Evolutionary conservation across 768 basidiomycete genomes (phyloP), one percentile per base, ranked within the genome.

Genomic region (Pholiota conissans): DNA sequence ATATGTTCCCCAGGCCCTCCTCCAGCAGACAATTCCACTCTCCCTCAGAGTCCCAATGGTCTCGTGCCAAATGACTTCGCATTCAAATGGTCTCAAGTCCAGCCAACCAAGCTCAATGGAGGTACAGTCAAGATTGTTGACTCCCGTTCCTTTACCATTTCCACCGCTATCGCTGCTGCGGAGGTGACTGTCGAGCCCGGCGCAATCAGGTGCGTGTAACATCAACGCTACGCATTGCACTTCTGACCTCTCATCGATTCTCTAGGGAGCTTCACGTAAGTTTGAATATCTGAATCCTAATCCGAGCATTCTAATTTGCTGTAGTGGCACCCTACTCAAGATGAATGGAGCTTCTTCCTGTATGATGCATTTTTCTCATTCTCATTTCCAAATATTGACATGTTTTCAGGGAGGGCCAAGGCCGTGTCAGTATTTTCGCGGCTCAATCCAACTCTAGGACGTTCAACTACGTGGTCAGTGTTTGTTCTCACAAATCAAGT

Each of bases 301-400:
- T 29, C n/a, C n/a, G 30, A 2, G 37, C n/a, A 47, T 39, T 39
- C 11, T 49, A 47, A 14, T 18, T 32, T 4, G 39, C 22, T 24
- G 5, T 55, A 86, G 84, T 89, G 88, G 87, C 87, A 89, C 62
- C 87, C 88, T 5, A 84, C 84, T 2, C 78, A 84, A 64, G 82
- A 85, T 56, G 86, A 87, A 72, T 88, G 86, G 86, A 77, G 73
- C 27, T 85, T 77, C 67, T 83, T 78, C 75, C 65, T 86, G 84
- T 84, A 58, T 57, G 74, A 61, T 20, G 24, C 53, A 56, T 24
- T 1, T 27, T 48, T 27, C 20, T 13, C 49, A 14, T 24, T 49
- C 22, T 34, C 9, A 30, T 20, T 32, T 9, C 27, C 42, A n/a
- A 9, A 26, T 59, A 84, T 82, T 30, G 34, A 35, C 40, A 11